Evolutionary conservation across 371 early-diverging fungal genomes (phyloP).

Genomic region (Chytridium lagenaria): DNA sequence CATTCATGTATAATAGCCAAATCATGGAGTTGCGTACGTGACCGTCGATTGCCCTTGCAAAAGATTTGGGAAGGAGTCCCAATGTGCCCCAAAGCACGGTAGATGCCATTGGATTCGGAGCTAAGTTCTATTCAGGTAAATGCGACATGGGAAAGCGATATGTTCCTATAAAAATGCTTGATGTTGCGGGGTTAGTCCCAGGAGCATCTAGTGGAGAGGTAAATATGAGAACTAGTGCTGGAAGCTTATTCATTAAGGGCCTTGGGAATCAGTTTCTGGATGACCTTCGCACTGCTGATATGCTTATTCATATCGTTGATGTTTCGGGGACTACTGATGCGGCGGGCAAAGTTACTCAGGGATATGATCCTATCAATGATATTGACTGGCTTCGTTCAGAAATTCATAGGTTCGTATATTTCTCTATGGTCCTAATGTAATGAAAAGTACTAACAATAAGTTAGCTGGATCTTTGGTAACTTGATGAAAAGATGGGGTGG

Average conservation of each 20-base stretch:
- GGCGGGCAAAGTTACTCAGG: constrained; percentile 74
- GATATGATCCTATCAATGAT: constrained; percentile 82
- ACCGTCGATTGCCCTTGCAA: constrained; percentile 75
- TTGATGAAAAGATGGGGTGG: constrained; percentile 69
- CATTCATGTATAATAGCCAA: constrained; percentile 68
- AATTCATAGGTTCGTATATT: constrained; percentile 65
- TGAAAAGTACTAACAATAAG: neutral
- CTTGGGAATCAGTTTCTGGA: constrained; percentile 83
- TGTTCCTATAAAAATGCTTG: constrained; percentile 79
- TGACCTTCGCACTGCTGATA: constrained; percentile 76
- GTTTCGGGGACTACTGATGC: constrained; percentile 82
- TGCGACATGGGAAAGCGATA: constrained; percentile 70
- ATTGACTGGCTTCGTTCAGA: constrained; percentile 79
- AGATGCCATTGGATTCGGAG: constrained; percentile 3
- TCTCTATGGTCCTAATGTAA: constrained; percentile 11
- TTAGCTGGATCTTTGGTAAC: constrained; percentile 71
- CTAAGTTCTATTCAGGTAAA: constrained; percentile 43
- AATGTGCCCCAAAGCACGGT: constrained; percentile 77
- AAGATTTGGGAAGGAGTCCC: constrained; percentile 55
- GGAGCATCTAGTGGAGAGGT: constrained; percentile 76
- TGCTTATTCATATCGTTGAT: constrained; percentile 82
- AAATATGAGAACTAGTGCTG: neutral
- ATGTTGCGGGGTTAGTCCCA: constrained; percentile 83
- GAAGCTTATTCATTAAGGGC: constrained; percentile 24
- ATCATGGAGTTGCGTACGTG: constrained; percentile 77